Evolutionary conservation across 139 green algal genomes (phyloP), one percentile per base, ranked within the genome.

Genomic region (Edaphochlamys debaryana): DNA sequence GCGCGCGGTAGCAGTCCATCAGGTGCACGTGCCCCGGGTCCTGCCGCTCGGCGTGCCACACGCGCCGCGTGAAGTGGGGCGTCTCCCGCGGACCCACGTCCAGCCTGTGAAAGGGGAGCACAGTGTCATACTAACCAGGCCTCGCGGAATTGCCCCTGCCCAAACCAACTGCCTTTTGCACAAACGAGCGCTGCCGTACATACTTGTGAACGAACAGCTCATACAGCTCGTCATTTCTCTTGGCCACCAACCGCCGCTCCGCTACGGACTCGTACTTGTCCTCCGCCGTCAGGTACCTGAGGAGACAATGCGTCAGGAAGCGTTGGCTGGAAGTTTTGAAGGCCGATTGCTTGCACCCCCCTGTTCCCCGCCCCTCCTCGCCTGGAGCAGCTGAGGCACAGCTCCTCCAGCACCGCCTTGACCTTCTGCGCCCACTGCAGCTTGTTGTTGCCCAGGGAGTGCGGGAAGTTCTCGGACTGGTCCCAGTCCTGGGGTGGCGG

Each of bases 381-480:
- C 64, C 66, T 68, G 23, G 66, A 42, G 25, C 48, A 73, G 38
- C 78, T 76, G 50, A 27, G 41, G 66, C 66, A 73, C 37, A 84
- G 58, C 66, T 75, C 78, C 30, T 76, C 34, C 36, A 84, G 66
- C 19, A 84, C 48, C 7, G 66, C 78, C 48, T 76, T 84, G 6
- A 75, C 50, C 68, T 77, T 76, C 9, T 37, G 48, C 1, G 78
- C 66, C 78, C 66, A 75, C 50, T 58, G 36, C 30, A 84, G 64
- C 62, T 84, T 84, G 48, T 84, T 76, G 78, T 84, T 84, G 17
- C 66, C 86, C 34, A 90, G 69, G 36, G 81, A 87, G 36, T 15
- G 30, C 30, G 86, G 86, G 62, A 82, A 90, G 41, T 86, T 83
- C 42, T 90, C 86, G 13, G 62, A 70, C 72, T 89, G 85, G 37